phyloP scores from a whole-genome alignment of 2,329 filamentous ascomycete species.

The Ophiosphaerella narmari region DNA sequence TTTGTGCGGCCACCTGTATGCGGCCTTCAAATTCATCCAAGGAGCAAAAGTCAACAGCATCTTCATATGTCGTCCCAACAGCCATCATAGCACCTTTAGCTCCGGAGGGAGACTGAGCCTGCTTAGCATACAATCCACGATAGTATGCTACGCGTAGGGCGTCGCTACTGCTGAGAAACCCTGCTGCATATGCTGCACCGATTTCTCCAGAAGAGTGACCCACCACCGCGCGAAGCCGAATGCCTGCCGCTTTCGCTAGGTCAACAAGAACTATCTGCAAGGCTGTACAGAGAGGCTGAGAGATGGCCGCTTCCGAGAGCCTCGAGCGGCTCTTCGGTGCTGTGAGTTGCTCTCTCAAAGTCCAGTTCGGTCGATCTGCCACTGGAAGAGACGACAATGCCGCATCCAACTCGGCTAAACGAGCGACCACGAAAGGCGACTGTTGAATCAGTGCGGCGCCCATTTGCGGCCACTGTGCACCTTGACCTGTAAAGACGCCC shows the following conservation, averaged over 20 bases:
- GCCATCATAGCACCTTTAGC: constrained; percentile 10
- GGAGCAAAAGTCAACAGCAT: constrained; percentile 1
- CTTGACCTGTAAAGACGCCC: constrained; percentile 45
- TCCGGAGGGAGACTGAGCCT: neutral
- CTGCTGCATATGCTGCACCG: constrained; percentile 44
- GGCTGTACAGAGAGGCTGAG: constrained; percentile 44
- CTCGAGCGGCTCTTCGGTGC: neutral
- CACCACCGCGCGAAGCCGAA: constrained; percentile 41
- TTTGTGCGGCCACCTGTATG: constrained; percentile 4
- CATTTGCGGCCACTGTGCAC: constrained; percentile 50
- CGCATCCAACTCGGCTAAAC: no score
- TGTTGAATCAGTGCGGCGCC: constrained; percentile 25
- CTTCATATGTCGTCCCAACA: constrained; percentile 2
- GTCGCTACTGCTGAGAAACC: constrained; percentile 16
- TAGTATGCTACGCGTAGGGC: constrained; percentile 31
- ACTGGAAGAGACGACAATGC: neutral
- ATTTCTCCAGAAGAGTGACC: constrained; percentile 52
- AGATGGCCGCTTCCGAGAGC: constrained; percentile 22
- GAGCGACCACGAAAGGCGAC: no score
- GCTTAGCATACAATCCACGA: constrained; percentile 14
- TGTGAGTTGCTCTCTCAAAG: neutral
- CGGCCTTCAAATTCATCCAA: neutral
- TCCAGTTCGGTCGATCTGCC: neutral
- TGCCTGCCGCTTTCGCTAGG: constrained; percentile 32
- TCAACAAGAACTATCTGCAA: constrained; percentile 44